Conservation (phyloP, 2,329 filamentous ascomycete species). For the Spiromastix sp. region DNA sequence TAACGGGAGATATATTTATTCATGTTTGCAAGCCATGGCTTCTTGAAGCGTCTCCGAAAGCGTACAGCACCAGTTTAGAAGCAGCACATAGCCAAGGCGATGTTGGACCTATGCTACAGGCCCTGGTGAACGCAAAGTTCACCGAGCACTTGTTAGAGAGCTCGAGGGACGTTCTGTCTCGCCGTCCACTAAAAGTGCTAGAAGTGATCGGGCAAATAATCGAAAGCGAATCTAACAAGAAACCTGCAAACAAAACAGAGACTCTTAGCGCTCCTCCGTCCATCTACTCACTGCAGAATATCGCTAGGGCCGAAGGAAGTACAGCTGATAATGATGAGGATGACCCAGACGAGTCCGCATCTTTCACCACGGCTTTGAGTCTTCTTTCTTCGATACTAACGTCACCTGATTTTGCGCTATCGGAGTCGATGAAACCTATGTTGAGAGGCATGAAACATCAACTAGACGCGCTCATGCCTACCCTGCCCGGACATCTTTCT, state of each 20-base stretch:
- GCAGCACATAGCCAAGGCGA: constrained; percentile 15
- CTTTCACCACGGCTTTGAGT: constrained; percentile 31
- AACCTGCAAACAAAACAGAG: constrained; percentile 2
- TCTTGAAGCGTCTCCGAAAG: constrained; percentile 15
- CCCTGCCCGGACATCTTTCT: constrained; percentile 22
- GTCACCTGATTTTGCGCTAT: constrained; percentile 29
- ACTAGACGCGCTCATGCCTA: constrained; percentile 25
- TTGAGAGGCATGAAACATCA: constrained; percentile 25
- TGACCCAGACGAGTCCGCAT: constrained; percentile 23
- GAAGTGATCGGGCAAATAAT: constrained; percentile 33
- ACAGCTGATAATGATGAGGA: constrained; percentile 6
- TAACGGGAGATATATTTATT: constrained; percentile 31
- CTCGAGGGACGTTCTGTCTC: constrained; percentile 33
- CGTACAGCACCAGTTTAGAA: neutral
- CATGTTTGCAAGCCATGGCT: constrained; percentile 34
- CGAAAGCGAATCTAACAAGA: constrained; percentile 21
- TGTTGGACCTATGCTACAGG: constrained; percentile 21
- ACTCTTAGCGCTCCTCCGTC: constrained; percentile 17
- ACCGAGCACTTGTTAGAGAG: constrained; percentile 30
- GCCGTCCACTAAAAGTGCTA: constrained; percentile 28
- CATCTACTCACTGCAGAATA: constrained; percentile 26
- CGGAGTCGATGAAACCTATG: constrained; percentile 19
- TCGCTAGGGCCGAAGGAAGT: constrained; percentile 17
- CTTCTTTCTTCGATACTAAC: constrained; percentile 33
- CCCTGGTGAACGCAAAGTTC: constrained; percentile 31